These are phyloP conservation scores for Leccinum disarticulatum DNA, from an alignment of 768 basidiomycete genomes.

Conservation along the genomic window DNA sequence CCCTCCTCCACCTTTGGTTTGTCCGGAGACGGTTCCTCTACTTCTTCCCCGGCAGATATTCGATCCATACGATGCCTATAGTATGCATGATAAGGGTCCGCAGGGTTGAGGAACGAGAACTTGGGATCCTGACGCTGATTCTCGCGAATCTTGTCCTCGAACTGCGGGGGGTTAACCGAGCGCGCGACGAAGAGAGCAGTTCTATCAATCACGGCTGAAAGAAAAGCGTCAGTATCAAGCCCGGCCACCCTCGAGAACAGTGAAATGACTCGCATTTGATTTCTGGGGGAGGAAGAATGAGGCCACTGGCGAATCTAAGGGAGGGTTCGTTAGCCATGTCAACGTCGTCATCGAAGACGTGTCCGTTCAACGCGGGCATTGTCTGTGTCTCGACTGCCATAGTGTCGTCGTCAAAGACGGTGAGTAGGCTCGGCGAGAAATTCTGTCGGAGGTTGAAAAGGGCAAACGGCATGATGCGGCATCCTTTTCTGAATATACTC, in stretches of 20 bases:
- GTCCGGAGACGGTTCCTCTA: conserved; percentile 54
- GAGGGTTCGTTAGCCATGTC: conserved; percentile 40
- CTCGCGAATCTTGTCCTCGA: conserved; percentile 97
- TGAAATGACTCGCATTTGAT: conserved; percentile 67
- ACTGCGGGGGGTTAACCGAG: conserved; percentile 88
- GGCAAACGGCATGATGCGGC: conserved; percentile 25
- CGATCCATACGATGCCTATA: conserved; percentile 91
- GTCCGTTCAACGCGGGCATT: conserved; percentile 42
- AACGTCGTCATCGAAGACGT: conserved; percentile 39
- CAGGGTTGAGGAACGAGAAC: conserved; percentile 97
- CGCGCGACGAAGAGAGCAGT: conserved; percentile 90
- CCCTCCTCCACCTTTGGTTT: conserved; percentile 42
- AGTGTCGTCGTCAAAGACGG: conserved; percentile 28
- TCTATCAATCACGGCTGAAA: conserved; percentile 87
- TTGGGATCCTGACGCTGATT: conserved; percentile 95
- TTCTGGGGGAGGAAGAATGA: conserved; percentile 95
- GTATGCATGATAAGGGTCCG: conserved; percentile 98
- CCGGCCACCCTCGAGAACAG: background rate
- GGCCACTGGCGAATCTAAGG: conserved; percentile 69
- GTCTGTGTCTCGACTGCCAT: conserved; percentile 50
- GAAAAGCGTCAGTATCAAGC: conserved; percentile 6
- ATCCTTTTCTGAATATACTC: background rate
- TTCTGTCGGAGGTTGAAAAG: conserved; percentile 30
- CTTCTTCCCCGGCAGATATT: conserved; percentile 70
- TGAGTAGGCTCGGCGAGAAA: background rate